Conservation (phyloP, 2,329 filamentous ascomycete genomes). For the Amesomyces nigricolor region DNA sequence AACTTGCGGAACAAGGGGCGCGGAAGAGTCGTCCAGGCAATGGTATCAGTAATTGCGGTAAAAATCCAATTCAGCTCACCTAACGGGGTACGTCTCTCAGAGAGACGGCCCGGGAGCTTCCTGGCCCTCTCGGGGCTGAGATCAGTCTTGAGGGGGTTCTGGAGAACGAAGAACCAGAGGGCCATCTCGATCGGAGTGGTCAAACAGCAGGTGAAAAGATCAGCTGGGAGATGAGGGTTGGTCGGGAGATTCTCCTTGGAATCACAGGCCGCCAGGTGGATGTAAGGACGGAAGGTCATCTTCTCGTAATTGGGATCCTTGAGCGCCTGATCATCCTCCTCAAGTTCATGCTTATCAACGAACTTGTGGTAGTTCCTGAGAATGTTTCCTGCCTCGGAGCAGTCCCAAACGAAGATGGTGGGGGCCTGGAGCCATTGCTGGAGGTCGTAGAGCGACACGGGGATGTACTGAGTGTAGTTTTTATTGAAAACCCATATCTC, state of each 20-base stretch:
- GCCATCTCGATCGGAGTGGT: constrained; percentile 98
- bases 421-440: constrained; percentile 95
- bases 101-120: constrained; percentile 82
- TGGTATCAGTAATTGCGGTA: constrained; percentile 96
- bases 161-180: constrained; percentile 89
- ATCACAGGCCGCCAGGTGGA: constrained; percentile 87
- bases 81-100: constrained; percentile 86
- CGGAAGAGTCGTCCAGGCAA: constrained; percentile 93
- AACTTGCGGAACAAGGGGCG: constrained; percentile 92
- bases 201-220: constrained; percentile 91
- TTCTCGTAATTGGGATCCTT: constrained; percentile 80
- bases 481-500: constrained; percentile 99
- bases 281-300: constrained; percentile 63
- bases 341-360: constrained; percentile 88
- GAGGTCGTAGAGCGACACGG: constrained; percentile 88
- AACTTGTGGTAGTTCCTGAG: constrained; percentile 91
- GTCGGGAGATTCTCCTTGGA: constrained; percentile 90
- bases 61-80: constrained; percentile 99
- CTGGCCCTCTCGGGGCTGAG: constrained; percentile 77
- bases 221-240: constrained; percentile 86
- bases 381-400: constrained; percentile 93
- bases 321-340: constrained; percentile 70
- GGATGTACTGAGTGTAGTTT: constrained; percentile 98
- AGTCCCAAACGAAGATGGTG: constrained; percentile 96
- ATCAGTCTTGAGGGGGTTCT: constrained; percentile 69